Percentiles rank a stretch among this genome's conserved stretches.
phyloP scores from a whole-genome alignment of 768 basidiomycete species.

The Naganishia vishniacii region DNA sequence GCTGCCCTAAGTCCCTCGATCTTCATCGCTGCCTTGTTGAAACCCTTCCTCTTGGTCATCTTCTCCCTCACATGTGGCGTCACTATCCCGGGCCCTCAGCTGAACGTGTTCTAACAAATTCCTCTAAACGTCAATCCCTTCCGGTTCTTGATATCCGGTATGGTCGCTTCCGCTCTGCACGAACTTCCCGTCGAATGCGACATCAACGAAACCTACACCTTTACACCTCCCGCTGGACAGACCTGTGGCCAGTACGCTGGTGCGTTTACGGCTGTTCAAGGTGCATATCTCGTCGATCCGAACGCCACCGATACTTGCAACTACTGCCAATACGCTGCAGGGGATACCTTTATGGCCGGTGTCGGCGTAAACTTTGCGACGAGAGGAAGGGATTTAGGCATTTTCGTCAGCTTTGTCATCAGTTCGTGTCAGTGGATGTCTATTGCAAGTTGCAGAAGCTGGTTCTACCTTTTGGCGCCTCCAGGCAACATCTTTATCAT shows the following conservation, averaged over 20 bases:
- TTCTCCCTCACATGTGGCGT: constrained; percentile 75
- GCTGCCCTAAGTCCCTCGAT: constrained; percentile 71
- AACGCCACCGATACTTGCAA: constrained; percentile 60
- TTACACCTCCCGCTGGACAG: constrained; percentile 57
- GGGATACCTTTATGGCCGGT: not conserved
- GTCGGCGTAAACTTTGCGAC: not conserved
- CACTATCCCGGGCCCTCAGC: constrained; percentile 59
- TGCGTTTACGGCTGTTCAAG: constrained; percentile 59
- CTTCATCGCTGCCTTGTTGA: constrained; percentile 72
- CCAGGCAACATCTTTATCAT: too few species aligned
- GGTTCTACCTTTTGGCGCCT: too few species aligned
- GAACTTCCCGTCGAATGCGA: too few species aligned
- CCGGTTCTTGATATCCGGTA: constrained; percentile 56
- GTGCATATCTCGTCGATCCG: constrained; percentile 70
- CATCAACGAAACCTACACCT: too few species aligned
- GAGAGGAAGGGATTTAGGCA: not conserved
- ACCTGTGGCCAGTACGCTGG: constrained; percentile 67
- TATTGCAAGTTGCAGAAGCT: too few species aligned
- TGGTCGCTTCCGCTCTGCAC: constrained; percentile 60
- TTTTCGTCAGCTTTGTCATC: too few species aligned
- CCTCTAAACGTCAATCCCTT: constrained; percentile 65
- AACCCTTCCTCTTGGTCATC: constrained; percentile 63
- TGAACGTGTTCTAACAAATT: constrained; percentile 57
- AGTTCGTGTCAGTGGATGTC: too few species aligned
- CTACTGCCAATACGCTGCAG: constrained; percentile 59